Percentiles rank a stretch among this genome's conserved stretches.
phyloP scores from a whole-genome alignment of 805 yeast species.

The Yarrowia sp. region DNA sequence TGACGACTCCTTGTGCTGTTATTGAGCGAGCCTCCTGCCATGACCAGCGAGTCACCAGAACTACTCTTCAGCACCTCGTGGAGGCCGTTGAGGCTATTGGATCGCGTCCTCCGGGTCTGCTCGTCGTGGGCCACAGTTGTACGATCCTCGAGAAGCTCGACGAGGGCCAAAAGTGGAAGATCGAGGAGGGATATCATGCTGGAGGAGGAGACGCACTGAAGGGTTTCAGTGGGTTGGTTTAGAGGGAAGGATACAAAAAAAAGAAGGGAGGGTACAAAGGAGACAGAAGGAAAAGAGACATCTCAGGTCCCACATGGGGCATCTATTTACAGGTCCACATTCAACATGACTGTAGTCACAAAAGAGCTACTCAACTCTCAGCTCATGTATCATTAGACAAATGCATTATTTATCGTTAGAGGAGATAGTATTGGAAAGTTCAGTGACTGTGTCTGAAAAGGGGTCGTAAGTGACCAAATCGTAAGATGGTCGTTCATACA shows the following conservation, averaged over 20 bases:
- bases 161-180: slow-evolving; percentile 53
- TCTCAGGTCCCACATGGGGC: no score
- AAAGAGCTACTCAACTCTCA: no score
- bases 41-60: slow-evolving; percentile 85
- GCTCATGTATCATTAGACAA: no score
- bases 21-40: slow-evolving; percentile 93
- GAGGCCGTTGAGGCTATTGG: slow-evolving; percentile 79
- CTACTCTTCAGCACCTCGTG: slow-evolving; percentile 69
- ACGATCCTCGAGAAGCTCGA: slow-evolving; percentile 54
- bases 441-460: no score
- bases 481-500: no score
- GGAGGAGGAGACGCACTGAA: neutral
- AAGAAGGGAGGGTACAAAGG: no score
- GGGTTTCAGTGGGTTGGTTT: neutral
- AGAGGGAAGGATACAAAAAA: neutral
- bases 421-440: no score
- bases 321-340: no score
- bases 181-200: slow-evolving; percentile 55
- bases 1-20: slow-evolving; percentile 76
- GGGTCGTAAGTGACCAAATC: no score
- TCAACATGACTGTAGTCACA: no score
- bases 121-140: slow-evolving; percentile 84
- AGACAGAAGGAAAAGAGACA: no score
- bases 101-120: slow-evolving; percentile 89
- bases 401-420: no score